Evolutionary conservation across 345 rosid species (phyloP).

Genomic region (Cardamine chenopodiifolia): DNA sequence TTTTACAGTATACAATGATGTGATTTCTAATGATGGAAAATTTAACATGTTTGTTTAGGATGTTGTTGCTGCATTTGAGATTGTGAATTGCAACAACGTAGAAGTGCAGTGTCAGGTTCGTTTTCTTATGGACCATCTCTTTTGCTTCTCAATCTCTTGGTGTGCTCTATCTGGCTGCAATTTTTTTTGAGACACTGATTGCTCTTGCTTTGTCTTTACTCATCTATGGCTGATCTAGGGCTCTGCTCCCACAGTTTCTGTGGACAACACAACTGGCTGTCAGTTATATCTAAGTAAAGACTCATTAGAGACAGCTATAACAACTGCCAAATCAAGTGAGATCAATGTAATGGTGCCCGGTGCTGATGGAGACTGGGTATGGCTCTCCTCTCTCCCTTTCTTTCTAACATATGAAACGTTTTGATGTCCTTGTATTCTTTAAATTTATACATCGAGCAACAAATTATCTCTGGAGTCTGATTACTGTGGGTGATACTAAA

Average conservation of each 20-base stretch:
- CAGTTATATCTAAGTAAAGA: constrained; percentile 85
- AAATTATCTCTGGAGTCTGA: background rate
- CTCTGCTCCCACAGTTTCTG: constrained; percentile 91
- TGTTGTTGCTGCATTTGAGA: constrained; percentile 98
- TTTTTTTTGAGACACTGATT: background rate
- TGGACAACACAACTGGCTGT: constrained; percentile 89
- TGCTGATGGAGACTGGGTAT: constrained; percentile 81
- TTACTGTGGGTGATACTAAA: constrained; percentile 1
- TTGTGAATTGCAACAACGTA: constrained; percentile 87
- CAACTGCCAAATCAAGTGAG: constrained; percentile 95
- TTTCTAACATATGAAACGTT: background rate
- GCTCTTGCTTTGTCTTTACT: constrained; percentile 17
- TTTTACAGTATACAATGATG: background rate
- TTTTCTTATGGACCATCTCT: background rate
- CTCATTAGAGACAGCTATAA: constrained; percentile 70
- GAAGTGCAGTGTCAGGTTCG: constrained; percentile 99
- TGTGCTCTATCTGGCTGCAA: background rate
- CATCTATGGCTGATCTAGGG: constrained; percentile 56
- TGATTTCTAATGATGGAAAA: background rate
- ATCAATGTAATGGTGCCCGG: constrained; percentile 88
- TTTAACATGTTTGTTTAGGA: constrained; percentile 56
- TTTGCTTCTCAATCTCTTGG: background rate
- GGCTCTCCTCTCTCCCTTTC: constrained; percentile 26
- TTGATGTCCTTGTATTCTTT: background rate
- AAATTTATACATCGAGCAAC: background rate